These are phyloP conservation scores for Lactuca saligna DNA, from an alignment of 129 eudicot species.

Conservation along the genomic window DNA sequence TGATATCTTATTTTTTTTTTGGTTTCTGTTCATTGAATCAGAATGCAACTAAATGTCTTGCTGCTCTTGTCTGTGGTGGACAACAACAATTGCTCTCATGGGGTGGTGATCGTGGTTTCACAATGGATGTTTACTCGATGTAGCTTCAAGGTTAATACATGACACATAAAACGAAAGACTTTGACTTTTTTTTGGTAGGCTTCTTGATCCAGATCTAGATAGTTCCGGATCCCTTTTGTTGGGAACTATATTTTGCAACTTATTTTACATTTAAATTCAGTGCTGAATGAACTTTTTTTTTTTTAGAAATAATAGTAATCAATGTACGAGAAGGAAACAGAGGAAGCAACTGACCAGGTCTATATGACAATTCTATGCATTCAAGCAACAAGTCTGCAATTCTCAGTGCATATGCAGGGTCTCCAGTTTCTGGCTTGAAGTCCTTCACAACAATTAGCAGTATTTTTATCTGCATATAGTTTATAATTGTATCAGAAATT, in stretches of 20 bases:
- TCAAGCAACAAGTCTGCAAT: too few species aligned
- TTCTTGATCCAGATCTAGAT: too few species aligned
- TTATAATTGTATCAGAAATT: too few species aligned
- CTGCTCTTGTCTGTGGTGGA: conserved; percentile 82
- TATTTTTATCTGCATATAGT: too few species aligned
- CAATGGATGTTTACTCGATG: conserved; percentile 96
- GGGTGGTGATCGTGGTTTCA: conserved; percentile 82
- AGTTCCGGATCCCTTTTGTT: conserved; percentile 90
- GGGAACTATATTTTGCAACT: conserved; percentile 92
- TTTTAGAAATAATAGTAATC: too few species aligned
- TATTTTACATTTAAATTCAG: conserved; percentile 82
- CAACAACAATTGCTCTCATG: conserved; percentile 77
- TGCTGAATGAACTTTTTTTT: too few species aligned
- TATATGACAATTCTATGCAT: too few species aligned
- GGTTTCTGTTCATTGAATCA: conserved; percentile 22
- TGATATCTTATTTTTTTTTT: not conserved
- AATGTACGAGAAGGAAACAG: too few species aligned
- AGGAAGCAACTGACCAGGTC: too few species aligned
- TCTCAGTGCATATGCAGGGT: too few species aligned
- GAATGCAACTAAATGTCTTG: conserved; percentile 98
- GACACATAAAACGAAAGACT: not conserved
- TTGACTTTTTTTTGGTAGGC: conserved; percentile 48
- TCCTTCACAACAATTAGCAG: too few species aligned
- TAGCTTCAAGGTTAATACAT: conserved; percentile 76
- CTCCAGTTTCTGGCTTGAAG: too few species aligned